phyloP scores from a whole-genome alignment of 352 stramenopile species.

The Globisporangium ultimum region DNA sequence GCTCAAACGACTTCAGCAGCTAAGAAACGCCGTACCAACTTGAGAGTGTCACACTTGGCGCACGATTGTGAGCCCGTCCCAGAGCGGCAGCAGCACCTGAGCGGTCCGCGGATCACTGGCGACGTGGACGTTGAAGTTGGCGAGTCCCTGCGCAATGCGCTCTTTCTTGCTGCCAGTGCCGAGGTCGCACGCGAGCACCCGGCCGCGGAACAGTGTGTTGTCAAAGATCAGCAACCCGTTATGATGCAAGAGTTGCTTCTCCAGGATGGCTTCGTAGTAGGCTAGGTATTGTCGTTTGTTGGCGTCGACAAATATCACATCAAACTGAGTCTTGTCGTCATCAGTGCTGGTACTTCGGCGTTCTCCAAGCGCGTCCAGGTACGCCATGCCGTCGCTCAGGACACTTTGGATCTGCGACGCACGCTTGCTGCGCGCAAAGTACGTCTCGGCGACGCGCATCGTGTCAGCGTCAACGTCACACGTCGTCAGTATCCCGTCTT shows the following conservation, averaged over 20 bases:
- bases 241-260: conserved; percentile 62
- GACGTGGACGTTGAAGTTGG: conserved; percentile 89
- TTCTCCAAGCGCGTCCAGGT: conserved; percentile 22
- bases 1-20: no score
- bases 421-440: conserved; percentile 42
- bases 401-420: conserved; percentile 33
- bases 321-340: conserved; percentile 50
- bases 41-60: conserved; percentile 9
- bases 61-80: conserved; percentile 88
- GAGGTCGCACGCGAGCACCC: conserved; percentile 67
- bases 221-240: conserved; percentile 88
- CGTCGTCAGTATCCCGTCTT: conserved; percentile 33
- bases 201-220: conserved; percentile 93
- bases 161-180: conserved; percentile 46
- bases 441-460: conserved; percentile 43
- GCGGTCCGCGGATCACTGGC: conserved; percentile 66
- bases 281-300: conserved; percentile 90
- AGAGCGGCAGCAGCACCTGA: conserved; percentile 87
- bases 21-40: no score
- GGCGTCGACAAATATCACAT: conserved; percentile 94
- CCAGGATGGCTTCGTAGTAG: conserved; percentile 84
- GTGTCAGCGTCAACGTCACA: conserved; percentile 55
- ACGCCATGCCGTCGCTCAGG: conserved; percentile 39
- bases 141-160: conserved; percentile 59
- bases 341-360: neutral